These are phyloP conservation scores for Reutealis trisperma DNA, from an alignment of 345 rosid genomes.

Conservation along the genomic window DNA sequence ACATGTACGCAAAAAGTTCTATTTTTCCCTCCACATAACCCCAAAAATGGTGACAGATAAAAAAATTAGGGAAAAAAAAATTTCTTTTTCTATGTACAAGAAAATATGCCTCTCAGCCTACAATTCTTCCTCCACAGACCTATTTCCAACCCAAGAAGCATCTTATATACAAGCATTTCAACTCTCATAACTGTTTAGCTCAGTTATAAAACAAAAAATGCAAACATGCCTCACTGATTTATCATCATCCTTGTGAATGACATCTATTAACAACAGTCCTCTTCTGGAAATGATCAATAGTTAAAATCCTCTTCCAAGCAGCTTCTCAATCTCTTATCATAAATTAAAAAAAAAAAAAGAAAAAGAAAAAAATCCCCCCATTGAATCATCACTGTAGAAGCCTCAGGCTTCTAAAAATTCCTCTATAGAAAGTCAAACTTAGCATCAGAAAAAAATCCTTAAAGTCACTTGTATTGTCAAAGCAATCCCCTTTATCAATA, in stretches of 20 bases:
- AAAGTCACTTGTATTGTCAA: no score
- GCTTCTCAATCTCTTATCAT: neutral
- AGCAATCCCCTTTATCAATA: neutral
- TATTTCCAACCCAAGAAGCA: neutral
- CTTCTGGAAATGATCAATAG: neutral
- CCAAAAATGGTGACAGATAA: neutral
- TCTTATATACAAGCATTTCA: neutral
- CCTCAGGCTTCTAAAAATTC: neutral
- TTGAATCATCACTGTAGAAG: neutral
- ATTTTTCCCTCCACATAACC: neutral
- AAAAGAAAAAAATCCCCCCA: neutral
- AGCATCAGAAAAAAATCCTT: neutral
- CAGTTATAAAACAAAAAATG: neutral
- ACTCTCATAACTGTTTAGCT: neutral
- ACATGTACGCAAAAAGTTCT: neutral
- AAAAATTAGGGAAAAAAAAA: neutral
- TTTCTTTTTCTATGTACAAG: neutral
- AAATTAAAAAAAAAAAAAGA: no score
- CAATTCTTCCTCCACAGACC: constrained; percentile 7
- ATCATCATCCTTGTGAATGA: neutral
- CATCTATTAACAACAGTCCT: neutral
- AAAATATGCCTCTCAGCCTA: neutral
- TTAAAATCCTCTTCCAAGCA: neutral
- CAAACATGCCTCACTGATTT: neutral
- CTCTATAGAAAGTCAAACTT: neutral